These are phyloP conservation scores for Scedosporium boydii DNA, from an alignment of 2,329 filamentous ascomycete species.

Conservation along the genomic window DNA sequence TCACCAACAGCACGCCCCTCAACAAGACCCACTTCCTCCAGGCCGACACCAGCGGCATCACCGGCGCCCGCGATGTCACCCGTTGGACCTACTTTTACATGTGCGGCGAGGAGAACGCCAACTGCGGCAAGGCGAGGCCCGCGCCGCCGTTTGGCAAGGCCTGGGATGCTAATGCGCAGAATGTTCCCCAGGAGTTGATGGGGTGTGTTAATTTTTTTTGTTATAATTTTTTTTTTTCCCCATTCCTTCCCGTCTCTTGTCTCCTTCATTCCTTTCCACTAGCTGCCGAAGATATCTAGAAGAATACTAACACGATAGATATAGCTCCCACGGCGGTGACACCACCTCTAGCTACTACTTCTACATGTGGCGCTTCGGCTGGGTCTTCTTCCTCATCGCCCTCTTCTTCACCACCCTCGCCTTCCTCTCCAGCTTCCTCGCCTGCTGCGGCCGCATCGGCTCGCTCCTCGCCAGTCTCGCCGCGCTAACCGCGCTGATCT, in stretches of 20 bases:
- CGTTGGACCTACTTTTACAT: conserved; percentile 91
- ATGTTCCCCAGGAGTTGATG: conserved; percentile 33
- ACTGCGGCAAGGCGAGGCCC: conserved; percentile 55
- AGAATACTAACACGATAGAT: no score
- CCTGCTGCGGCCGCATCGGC: conserved; percentile 62
- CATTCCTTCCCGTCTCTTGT: no score
- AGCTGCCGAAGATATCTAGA: no score
- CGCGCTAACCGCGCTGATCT: conserved; percentile 54
- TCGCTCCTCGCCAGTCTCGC: conserved; percentile 55
- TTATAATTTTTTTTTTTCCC: no score
- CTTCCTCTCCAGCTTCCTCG: conserved; percentile 59
- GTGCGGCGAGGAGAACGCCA: conserved; percentile 53
- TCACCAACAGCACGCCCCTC: conserved; percentile 43
- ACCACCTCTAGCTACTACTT: conserved; percentile 57
- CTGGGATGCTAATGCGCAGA: conserved; percentile 39
- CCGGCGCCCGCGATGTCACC: conserved; percentile 54
- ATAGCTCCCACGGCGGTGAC: conserved; percentile 31
- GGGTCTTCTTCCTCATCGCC: conserved; percentile 80
- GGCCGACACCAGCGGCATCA: conserved; percentile 65
- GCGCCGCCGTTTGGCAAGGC: conserved; percentile 66
- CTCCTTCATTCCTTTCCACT: no score
- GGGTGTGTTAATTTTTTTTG: conserved; percentile 20
- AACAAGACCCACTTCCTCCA: conserved; percentile 78
- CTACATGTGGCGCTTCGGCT: conserved; percentile 85
- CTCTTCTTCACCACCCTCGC: conserved; percentile 67